Evolutionary conservation across 129 eudicot species (phyloP).

Genomic region (Dittrichia graveolens): DNA sequence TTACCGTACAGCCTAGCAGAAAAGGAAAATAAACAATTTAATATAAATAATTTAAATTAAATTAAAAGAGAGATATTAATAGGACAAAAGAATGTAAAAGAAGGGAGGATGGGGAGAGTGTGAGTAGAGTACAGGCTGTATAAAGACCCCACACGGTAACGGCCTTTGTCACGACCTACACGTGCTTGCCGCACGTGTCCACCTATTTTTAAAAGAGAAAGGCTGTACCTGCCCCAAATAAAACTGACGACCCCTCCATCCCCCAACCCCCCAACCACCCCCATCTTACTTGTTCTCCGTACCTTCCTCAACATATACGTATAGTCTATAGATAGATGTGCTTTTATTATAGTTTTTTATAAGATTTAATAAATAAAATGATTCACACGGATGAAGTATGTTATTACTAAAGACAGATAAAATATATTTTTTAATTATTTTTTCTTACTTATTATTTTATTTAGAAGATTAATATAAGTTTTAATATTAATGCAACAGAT

Average conservation of each 20-base stretch:
- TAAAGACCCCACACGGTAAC: conserved; percentile 40
- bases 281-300: conserved; percentile 33
- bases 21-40: no score
- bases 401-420: no score
- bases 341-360: no score
- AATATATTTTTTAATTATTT: no score
- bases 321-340: no score
- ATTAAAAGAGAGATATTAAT: not conserved
- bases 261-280: conserved; percentile 18
- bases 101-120: conserved; percentile 6
- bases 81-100: conserved; percentile 4
- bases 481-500: no score
- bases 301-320: conserved; percentile 26
- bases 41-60: no score
- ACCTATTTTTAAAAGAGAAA: not conserved
- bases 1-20: no score
- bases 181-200: conserved; percentile 50
- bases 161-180: conserved; percentile 39
- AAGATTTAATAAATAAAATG: no score
- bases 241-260: conserved; percentile 7
- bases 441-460: no score
- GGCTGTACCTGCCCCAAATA: conserved; percentile 24
- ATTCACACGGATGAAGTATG: no score
- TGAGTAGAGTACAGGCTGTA: conserved; percentile 51
- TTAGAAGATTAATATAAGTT: no score